Evolutionary conservation across 306 rosid species (phyloP).

Genomic region (Arachis hypogaea): DNA sequence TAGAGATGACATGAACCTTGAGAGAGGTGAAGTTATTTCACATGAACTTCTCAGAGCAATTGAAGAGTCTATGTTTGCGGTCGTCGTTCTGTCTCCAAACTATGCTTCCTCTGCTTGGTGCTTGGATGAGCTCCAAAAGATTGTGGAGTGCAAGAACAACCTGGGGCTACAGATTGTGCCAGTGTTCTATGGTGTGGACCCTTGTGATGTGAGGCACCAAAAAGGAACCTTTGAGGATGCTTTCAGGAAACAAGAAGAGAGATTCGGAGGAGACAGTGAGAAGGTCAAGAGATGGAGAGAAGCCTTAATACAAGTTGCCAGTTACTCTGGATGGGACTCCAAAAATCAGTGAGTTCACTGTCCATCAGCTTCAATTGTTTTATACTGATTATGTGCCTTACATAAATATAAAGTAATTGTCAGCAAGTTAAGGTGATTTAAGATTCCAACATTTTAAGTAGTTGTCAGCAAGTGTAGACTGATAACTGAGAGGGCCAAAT

Average conservation of each 20-base stretch:
- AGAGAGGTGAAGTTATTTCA: not conserved
- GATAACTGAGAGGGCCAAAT: too few species aligned
- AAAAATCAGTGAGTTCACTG: not conserved
- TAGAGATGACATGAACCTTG: not conserved
- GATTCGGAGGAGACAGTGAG: not conserved
- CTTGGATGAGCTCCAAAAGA: not conserved
- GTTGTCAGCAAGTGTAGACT: too few species aligned
- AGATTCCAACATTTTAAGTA: too few species aligned
- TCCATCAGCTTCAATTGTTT: not conserved
- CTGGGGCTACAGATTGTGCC: not conserved
- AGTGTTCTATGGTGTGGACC: not conserved
- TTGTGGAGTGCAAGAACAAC: not conserved
- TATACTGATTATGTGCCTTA: not conserved
- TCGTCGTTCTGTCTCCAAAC: not conserved
- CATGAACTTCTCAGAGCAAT: not conserved
- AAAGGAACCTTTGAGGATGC: not conserved
- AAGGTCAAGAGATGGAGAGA: not conserved
- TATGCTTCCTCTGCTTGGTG: conserved; percentile 2
- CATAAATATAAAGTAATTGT: too few species aligned
- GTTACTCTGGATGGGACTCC: not conserved
- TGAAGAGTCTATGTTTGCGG: not conserved
- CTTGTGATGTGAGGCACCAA: not conserved
- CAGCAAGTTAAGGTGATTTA: too few species aligned
- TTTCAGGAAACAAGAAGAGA: not conserved
- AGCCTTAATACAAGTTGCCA: not conserved